Evolutionary conservation across 1,284 basidiomycete species (phyloP).

Genomic region (Singerocomus inundabilis): DNA sequence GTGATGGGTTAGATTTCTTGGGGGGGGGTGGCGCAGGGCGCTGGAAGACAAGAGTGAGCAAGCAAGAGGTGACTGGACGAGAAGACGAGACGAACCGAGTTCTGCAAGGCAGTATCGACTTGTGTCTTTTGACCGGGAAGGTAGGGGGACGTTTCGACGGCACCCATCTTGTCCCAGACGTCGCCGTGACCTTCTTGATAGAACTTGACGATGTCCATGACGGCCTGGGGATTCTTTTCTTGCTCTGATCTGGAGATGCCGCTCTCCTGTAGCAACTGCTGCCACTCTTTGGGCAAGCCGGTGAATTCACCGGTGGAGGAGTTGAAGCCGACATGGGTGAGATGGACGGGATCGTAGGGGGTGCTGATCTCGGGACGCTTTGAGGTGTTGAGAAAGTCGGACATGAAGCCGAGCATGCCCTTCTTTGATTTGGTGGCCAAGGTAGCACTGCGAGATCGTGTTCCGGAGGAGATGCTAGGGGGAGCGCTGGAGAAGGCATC

Average conservation of each 20-base stretch:
- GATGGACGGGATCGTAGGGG: slow-evolving; percentile 98
- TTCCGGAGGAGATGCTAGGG: slow-evolving; percentile 33
- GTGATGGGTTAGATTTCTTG: slow-evolving; percentile 47
- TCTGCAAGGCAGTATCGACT: slow-evolving; percentile 48
- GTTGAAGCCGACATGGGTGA: slow-evolving; percentile 99
- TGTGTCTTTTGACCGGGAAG: slow-evolving; percentile 30
- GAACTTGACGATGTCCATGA: slow-evolving; percentile 99
- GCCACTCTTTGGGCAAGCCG: slow-evolving; percentile 98
- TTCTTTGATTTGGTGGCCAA: slow-evolving; percentile 65
- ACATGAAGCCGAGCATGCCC: slow-evolving; percentile 74
- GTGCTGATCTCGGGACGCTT: slow-evolving; percentile 95
- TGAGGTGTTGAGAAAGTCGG: slow-evolving; percentile 74
- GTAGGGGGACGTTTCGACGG: slow-evolving; percentile 30
- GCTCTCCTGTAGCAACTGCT: slow-evolving; percentile 93
- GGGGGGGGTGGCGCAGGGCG: slow-evolving; percentile 53
- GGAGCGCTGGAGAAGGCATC: slow-evolving; percentile 24
- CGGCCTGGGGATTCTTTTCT: slow-evolving; percentile 97
- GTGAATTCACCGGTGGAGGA: slow-evolving; percentile 98
- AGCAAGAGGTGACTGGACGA: slow-evolving; percentile 3
- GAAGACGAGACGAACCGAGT: slow-evolving; percentile 44
- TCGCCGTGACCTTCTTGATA: slow-evolving; percentile 86
- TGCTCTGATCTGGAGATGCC: slow-evolving; percentile 95
- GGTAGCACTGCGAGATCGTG: slow-evolving; percentile 63
- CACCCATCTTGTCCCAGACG: slow-evolving; percentile 82
- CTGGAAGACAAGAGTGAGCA: slow-evolving; percentile 33